Evolutionary conservation across 805 yeast species (phyloP).

Genomic region (Ogataea trehalophila): DNA sequence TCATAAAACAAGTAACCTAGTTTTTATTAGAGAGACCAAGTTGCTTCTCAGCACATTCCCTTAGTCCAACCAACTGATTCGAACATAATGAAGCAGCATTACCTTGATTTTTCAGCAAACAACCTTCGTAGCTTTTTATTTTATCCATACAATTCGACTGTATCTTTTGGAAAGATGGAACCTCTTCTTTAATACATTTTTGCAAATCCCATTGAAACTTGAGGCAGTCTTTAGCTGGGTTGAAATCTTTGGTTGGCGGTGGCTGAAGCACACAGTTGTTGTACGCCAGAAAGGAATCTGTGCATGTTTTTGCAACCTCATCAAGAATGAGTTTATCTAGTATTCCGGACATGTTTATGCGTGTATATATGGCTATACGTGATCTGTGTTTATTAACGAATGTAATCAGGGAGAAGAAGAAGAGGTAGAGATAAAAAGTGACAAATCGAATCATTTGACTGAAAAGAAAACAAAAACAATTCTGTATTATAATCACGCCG

Average conservation of each 20-base stretch:
- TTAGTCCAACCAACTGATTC: slow-evolving; percentile 46
- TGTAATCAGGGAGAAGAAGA: background rate
- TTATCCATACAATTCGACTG: slow-evolving; percentile 54
- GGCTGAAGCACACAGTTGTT: slow-evolving; percentile 56
- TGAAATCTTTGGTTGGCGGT: slow-evolving; percentile 41
- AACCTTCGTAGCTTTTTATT: slow-evolving; percentile 60
- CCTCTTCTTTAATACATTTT: slow-evolving; percentile 55
- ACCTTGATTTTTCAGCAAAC: slow-evolving; percentile 46
- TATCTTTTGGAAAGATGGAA: slow-evolving; percentile 69
- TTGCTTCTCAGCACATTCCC: slow-evolving; percentile 44
- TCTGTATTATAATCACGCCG: no score
- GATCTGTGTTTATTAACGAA: background rate
- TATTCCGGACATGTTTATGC: slow-evolving; percentile 33
- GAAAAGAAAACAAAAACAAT: no score
- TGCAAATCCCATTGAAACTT: slow-evolving; percentile 54
- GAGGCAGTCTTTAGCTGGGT: slow-evolving; percentile 40
- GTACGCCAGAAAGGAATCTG: slow-evolving; percentile 64
- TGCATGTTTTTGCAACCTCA: slow-evolving; percentile 75
- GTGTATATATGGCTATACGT: slow-evolving; percentile 10
- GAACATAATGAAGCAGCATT: slow-evolving; percentile 47
- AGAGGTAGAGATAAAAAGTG: no score
- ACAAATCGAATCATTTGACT: no score
- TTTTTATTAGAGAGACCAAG: slow-evolving; percentile 1
- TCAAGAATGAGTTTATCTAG: slow-evolving; percentile 73
- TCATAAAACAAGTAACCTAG: no score